These are phyloP conservation scores for Periglandula ipomoeae DNA, from an alignment of 2,329 filamentous ascomycete genomes.

Conservation along the genomic window DNA sequence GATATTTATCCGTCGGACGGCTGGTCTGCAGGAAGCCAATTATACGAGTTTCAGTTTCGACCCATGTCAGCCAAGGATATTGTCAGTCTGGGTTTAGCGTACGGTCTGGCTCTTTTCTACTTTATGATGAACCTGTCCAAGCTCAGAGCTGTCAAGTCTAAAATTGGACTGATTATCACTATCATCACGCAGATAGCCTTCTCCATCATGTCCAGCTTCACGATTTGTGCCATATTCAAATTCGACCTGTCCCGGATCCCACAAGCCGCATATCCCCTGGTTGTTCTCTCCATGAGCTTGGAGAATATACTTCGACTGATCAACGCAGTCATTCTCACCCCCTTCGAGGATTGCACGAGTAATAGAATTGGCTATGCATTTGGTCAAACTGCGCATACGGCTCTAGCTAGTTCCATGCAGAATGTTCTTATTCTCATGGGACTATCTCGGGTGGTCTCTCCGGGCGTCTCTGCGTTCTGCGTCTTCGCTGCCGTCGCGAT, in stretches of 20 bases:
- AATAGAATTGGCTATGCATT: slow-evolving; percentile 64
- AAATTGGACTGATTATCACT: slow-evolving; percentile 61
- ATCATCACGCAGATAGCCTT: slow-evolving; percentile 61
- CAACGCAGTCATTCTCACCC: slow-evolving; percentile 66
- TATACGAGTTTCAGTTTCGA: slow-evolving; percentile 72
- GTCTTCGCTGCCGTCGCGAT: slow-evolving; percentile 67
- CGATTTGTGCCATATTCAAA: slow-evolving; percentile 65
- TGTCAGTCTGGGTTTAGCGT: slow-evolving; percentile 54
- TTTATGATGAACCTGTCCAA: slow-evolving; percentile 59
- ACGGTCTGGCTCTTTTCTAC: slow-evolving; percentile 54
- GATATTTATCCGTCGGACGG: slow-evolving; percentile 55
- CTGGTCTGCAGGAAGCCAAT: slow-evolving; percentile 42
- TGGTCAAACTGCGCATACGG: slow-evolving; percentile 62
- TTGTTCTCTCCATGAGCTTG: slow-evolving; percentile 67
- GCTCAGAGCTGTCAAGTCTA: slow-evolving; percentile 66
- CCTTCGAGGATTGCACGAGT: slow-evolving; percentile 58
- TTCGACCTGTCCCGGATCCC: slow-evolving; percentile 70
- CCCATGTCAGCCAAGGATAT: slow-evolving; percentile 62
- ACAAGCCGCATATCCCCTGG: slow-evolving; percentile 63
- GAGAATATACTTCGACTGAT: slow-evolving; percentile 74
- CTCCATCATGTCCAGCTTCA: slow-evolving; percentile 71
- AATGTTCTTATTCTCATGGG: slow-evolving; percentile 58
- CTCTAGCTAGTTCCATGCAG: slow-evolving; percentile 57
- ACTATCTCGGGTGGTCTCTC: slow-evolving; percentile 58
- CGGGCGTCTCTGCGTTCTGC: slow-evolving; percentile 67